A percentile compares a stretch with the other conserved stretches of the same genome.
phyloP scores from a whole-genome alignment of 805 yeast species.

The Metschnikowia proteae region DNA sequence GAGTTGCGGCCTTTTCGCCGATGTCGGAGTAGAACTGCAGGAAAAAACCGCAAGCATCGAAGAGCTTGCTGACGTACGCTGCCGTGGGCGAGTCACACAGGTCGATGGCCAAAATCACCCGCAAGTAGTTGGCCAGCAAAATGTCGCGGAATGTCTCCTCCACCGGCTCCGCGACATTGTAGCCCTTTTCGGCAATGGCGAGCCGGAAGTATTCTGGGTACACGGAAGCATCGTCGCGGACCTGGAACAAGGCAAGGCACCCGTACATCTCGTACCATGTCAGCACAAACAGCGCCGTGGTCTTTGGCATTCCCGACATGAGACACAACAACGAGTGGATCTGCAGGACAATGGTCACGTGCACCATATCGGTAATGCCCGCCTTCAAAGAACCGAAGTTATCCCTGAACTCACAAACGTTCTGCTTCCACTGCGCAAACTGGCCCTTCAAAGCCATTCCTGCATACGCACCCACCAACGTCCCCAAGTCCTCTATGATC shows the following conservation, averaged over 20 bases:
- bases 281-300: slow-evolving; percentile 49
- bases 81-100: slow-evolving; percentile 60
- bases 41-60: slow-evolving; percentile 62
- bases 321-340: slow-evolving; percentile 41
- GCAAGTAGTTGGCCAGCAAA: slow-evolving; percentile 52
- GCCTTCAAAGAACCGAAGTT: slow-evolving; percentile 24
- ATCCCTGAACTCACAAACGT: slow-evolving; percentile 50
- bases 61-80: slow-evolving; percentile 55
- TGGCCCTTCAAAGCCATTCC: slow-evolving; percentile 37
- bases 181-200: slow-evolving; percentile 29
- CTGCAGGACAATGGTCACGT: slow-evolving; percentile 30
- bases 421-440: slow-evolving; percentile 49
- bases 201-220: slow-evolving; percentile 33
- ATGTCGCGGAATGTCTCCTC: slow-evolving; percentile 49
- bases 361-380: slow-evolving; percentile 21
- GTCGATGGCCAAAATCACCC: slow-evolving; percentile 57
- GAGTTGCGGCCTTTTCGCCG: slow-evolving; percentile 3
- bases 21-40: slow-evolving; percentile 30
- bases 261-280: slow-evolving; percentile 68
- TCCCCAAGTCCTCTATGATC: slow-evolving; percentile 40
- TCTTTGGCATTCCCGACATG: slow-evolving; percentile 46
- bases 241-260: slow-evolving; percentile 55
- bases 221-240: slow-evolving; percentile 42
- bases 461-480: slow-evolving; percentile 39
- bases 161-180: slow-evolving; percentile 6